Evolutionary conservation across 345 rosid genomes (phyloP), one percentile per base, ranked within the genome.

Genomic region (Iberis pinnata): DNA sequence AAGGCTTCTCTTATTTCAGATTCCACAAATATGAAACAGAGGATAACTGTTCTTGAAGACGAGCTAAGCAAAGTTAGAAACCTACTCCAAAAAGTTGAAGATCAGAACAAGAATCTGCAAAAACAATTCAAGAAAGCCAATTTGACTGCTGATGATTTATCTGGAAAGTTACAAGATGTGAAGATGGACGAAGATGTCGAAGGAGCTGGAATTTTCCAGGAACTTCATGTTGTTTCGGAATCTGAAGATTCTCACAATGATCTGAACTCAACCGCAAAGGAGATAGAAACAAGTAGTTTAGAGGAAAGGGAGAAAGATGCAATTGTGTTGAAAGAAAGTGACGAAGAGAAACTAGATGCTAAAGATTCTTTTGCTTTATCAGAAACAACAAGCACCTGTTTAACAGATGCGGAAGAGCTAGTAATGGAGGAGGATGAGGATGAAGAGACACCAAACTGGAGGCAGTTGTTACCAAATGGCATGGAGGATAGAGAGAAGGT

Each of bases 401-500:
- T 42, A 71, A 58, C 60, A 18, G 72, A 66, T 49, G 58, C 18
- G 9, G 79, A 75, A 8, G 79, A n/a, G n/a, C n/a, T n/a, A n/a
- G n/a, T n/a, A n/a, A n/a, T n/a, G n/a, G n/a, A n/a, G n/a, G n/a
- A n/a, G n/a, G n/a, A 77, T 32, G 78, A 71, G 18, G 70, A 65
- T n/a, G 17, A 75, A 71, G 2, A 78, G 75, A 3, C n/a, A n/a
- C n/a, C n/a, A n/a, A 71, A 77, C 60, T 80, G 84, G 95, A 82
- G 80, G 63, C 76, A 73, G 65, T 46, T 86, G 75, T 76, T 76
- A 73, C 56, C 73, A 39, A 69, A 69, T 40, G 85, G 92, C 7
- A 29, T 71, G 22, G 93, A 84, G 27, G 93, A 83, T 38, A 77
- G 84, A 69, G 96, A 88, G 48, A 88, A 81, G 67, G 65, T 76